Conservation (phyloP, 257 asterid genomes). For the Nicotiana undulata region DNA sequence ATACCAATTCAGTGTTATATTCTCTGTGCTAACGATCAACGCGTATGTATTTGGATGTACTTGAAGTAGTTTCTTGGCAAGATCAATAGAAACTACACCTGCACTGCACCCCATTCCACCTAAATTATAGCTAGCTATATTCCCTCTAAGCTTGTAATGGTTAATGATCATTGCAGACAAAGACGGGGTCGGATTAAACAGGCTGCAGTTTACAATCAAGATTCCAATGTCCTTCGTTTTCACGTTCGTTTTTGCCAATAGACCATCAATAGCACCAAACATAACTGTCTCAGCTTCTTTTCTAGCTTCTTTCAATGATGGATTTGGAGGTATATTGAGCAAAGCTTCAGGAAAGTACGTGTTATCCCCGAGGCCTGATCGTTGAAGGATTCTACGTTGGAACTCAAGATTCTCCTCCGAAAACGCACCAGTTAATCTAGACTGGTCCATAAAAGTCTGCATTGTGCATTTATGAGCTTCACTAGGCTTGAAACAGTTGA, state of each 20-base stretch:
- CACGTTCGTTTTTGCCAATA: constrained; percentile 23
- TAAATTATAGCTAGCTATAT: constrained; percentile 25
- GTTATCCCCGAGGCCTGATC: constrained; percentile 35
- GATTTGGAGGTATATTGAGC: constrained; percentile 30
- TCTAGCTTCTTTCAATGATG: constrained; percentile 30
- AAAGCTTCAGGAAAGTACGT: constrained; percentile 36
- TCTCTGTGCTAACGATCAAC: constrained; percentile 33
- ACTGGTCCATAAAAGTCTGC: constrained; percentile 28
- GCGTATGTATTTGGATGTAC: constrained; percentile 29
- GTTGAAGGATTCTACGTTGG: constrained; percentile 26
- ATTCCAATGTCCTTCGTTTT: constrained; percentile 29
- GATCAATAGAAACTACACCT: constrained; percentile 32
- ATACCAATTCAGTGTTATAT: constrained; percentile 35
- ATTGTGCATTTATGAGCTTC: constrained; percentile 25
- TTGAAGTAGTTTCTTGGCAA: constrained; percentile 34
- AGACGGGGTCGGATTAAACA: constrained; percentile 37
- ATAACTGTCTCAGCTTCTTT: constrained; percentile 34
- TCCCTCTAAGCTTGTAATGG: constrained; percentile 36
- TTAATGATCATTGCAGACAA: constrained; percentile 36
- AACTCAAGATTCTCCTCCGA: constrained; percentile 32
- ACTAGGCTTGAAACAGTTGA: constrained; percentile 31
- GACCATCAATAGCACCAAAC: constrained; percentile 37
- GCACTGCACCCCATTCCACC: constrained; percentile 47
- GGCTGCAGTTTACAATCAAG: constrained; percentile 37
- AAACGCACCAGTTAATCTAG: constrained; percentile 21